phyloP scores from a whole-genome alignment of 768 basidiomycete genomes.

The Symmetrospora coprosmae region DNA sequence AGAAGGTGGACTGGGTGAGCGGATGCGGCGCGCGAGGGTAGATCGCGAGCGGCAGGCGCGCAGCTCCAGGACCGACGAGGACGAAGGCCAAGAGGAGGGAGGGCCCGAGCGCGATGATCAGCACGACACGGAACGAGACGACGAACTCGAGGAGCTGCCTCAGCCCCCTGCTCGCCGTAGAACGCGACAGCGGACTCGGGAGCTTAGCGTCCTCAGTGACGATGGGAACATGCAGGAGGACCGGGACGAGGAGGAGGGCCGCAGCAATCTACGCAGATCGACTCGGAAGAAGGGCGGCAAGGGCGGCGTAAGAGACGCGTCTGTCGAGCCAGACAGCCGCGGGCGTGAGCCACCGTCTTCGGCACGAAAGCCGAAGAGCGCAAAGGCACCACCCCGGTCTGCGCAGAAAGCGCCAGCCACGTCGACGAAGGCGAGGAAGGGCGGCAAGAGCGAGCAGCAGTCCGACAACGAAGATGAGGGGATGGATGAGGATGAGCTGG shows the following conservation, averaged over 20 bases:
- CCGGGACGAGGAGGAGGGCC: not conserved
- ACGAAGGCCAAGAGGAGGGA: not conserved
- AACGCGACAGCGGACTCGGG: conserved; percentile 10
- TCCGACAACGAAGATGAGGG: too few species aligned
- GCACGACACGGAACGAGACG: not conserved
- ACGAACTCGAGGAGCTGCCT: not conserved
- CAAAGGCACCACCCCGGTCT: too few species aligned
- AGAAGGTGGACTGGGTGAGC: not conserved
- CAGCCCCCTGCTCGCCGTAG: not conserved
- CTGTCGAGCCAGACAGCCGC: too few species aligned
- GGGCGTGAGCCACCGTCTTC: too few species aligned
- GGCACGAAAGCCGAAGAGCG: too few species aligned
- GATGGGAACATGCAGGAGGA: not conserved
- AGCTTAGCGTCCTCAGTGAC: conserved; percentile 17
- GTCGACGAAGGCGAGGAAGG: too few species aligned
- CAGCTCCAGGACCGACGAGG: not conserved
- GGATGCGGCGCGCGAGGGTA: not conserved
- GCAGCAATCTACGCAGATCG: too few species aligned
- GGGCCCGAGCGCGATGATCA: not conserved
- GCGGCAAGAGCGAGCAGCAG: too few species aligned
- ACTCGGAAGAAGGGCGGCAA: not conserved
- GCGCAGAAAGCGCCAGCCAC: too few species aligned
- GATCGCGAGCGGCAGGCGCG: not conserved
- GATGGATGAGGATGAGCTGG: too few species aligned
- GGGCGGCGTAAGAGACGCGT: too few species aligned